phyloP scores from a whole-genome alignment of 805 yeast genomes.

The Tetrapisispora phaffii region DNA sequence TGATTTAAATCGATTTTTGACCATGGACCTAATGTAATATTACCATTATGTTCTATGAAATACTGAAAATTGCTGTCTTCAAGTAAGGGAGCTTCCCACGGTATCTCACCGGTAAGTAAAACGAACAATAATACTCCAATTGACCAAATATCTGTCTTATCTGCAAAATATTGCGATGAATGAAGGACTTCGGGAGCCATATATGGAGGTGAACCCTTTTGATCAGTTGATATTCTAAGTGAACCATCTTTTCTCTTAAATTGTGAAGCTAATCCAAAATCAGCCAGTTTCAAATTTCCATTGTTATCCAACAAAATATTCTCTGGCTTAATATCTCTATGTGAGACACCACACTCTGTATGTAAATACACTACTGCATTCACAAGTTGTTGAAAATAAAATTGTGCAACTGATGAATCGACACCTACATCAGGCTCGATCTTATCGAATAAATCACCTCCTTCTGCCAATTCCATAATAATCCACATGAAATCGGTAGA shows the following conservation, averaged over 20 bases:
- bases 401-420: slow-evolving; percentile 54
- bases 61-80: slow-evolving; percentile 40
- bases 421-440: slow-evolving; percentile 70
- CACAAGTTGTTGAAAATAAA: slow-evolving; percentile 56
- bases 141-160: slow-evolving; percentile 57
- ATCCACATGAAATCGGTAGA: slow-evolving; percentile 53
- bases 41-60: slow-evolving; percentile 38
- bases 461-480: slow-evolving; percentile 57
- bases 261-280: slow-evolving; percentile 65
- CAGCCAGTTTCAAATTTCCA: slow-evolving; percentile 66
- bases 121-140: slow-evolving; percentile 58
- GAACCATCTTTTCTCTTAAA: slow-evolving; percentile 42
- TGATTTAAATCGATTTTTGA: slow-evolving; percentile 38
- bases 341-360: slow-evolving; percentile 53
- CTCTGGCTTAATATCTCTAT: slow-evolving; percentile 71
- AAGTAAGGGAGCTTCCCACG: slow-evolving; percentile 58
- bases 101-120: slow-evolving; percentile 52
- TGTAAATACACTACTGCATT: slow-evolving; percentile 55
- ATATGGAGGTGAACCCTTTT: slow-evolving; percentile 70
- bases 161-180: slow-evolving; percentile 42
- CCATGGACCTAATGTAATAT: slow-evolving; percentile 45
- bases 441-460: slow-evolving; percentile 72
- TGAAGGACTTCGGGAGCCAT: slow-evolving; percentile 63
- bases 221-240: slow-evolving; percentile 37
- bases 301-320: slow-evolving; percentile 52